Evolutionary conservation across 192 early-diverging fungal genomes (phyloP).

Genomic region (Geranomyces michiganensis): DNA sequence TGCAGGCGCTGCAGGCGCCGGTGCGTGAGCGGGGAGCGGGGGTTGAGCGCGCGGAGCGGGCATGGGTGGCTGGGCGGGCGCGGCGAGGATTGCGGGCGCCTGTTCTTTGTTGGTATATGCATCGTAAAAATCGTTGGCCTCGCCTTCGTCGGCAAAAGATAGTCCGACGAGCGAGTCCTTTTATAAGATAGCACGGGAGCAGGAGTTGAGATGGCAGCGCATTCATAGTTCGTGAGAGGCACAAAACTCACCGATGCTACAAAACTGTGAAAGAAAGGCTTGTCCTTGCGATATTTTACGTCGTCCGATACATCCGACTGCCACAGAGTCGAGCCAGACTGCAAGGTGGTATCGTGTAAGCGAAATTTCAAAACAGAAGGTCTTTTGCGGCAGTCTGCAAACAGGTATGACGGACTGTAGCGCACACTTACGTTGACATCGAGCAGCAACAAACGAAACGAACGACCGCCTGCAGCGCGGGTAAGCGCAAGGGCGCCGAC

Average conservation of each 20-base stretch:
- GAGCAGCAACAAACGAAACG: conserved; percentile 39
- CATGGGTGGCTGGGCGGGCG: background rate
- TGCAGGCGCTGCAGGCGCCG: background rate
- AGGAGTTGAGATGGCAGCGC: too few relatives aligned
- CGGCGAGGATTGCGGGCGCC: background rate
- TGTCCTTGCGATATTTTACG: conserved; percentile 48
- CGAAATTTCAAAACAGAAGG: too few relatives aligned
- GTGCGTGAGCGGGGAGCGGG: background rate
- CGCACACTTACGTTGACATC: conserved; percentile 40
- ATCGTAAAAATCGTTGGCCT: conserved; percentile 48
- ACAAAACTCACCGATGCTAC: conserved; percentile 47
- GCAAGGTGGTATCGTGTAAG: background rate
- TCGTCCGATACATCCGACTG: conserved; percentile 29
- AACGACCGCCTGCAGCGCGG: background rate
- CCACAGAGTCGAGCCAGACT: conserved; percentile 30
- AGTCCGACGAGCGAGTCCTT: conserved; percentile 43
- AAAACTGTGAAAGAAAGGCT: conserved; percentile 54
- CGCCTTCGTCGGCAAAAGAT: conserved; percentile 56
- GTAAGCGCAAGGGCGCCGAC: conserved; percentile 45
- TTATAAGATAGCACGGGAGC: background rate
- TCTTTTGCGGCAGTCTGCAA: background rate
- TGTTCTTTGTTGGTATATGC: conserved; percentile 18
- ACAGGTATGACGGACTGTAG: background rate
- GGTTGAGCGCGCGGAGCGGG: conserved; percentile 6
- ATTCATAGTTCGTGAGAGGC: too few relatives aligned